phyloP scores from a whole-genome alignment of 495 filamentous ascomycete species.

The Podospora tetraspora region DNA sequence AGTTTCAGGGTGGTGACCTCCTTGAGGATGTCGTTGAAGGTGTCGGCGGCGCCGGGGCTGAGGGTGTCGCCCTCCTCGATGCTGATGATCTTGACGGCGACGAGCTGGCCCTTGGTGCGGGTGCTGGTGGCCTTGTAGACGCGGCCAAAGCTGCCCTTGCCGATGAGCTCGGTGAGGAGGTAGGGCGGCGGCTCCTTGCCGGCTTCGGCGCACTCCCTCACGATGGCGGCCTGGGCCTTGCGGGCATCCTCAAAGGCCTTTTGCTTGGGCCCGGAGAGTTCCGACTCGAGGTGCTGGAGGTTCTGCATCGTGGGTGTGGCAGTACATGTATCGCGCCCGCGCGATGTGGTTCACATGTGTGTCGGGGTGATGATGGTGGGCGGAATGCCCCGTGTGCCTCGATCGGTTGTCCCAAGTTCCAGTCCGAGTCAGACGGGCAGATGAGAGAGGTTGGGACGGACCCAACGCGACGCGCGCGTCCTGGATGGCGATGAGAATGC shows the following conservation, averaged over 20 bases:
- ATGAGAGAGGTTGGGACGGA: background rate
- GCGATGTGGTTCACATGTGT: background rate
- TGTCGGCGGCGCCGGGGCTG: slow-evolving; percentile 12
- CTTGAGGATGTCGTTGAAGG: slow-evolving; percentile 18
- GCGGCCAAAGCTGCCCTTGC: slow-evolving; percentile 18
- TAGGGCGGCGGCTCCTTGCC: slow-evolving; percentile 15
- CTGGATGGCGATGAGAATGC: background rate
- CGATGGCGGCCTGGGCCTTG: slow-evolving; percentile 16
- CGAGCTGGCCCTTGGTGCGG: slow-evolving; percentile 9
- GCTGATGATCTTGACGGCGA: slow-evolving; percentile 22
- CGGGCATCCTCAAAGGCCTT: slow-evolving; percentile 17
- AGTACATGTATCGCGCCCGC: background rate
- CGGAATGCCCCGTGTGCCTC: background rate
- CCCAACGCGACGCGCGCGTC: background rate
- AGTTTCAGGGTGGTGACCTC: slow-evolving; percentile 19
- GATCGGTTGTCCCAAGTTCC: background rate
- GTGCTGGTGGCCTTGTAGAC: slow-evolving; percentile 17
- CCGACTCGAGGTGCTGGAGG: slow-evolving; percentile 10
- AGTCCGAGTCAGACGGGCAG: background rate
- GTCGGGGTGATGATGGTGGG: background rate
- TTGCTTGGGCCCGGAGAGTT: slow-evolving; percentile 14
- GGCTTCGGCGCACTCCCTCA: slow-evolving; percentile 10
- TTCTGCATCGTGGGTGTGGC: background rate
- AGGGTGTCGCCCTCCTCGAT: slow-evolving; percentile 19
- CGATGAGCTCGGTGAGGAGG: slow-evolving; percentile 16